Conservation (phyloP, 768 basidiomycete species). For the Termitomyces sp. region DNA sequence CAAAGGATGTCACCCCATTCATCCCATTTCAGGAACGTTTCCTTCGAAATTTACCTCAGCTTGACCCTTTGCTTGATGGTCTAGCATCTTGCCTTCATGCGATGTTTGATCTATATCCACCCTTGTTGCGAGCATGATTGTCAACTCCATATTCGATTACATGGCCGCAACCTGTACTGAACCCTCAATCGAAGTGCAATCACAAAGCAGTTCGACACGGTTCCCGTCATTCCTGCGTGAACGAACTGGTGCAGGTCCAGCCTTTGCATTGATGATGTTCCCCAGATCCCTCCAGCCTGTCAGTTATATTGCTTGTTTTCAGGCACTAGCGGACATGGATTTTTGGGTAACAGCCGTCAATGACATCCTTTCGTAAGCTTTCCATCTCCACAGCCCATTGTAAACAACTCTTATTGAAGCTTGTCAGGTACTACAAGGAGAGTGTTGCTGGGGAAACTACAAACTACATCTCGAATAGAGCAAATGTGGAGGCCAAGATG, state of each 20-base stretch:
- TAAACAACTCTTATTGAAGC: neutral
- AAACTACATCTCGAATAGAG: slow-evolving; percentile 11
- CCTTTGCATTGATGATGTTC: slow-evolving; percentile 9
- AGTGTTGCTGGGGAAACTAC: neutral
- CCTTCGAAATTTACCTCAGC: slow-evolving; percentile 8
- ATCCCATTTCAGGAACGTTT: slow-evolving; percentile 12
- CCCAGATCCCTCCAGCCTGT: slow-evolving; percentile 4
- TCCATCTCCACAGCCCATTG: too few species aligned
- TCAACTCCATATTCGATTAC: slow-evolving; percentile 12
- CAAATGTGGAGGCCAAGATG: slow-evolving; percentile 1
- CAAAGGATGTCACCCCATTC: neutral
- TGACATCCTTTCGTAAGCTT: slow-evolving; percentile 15
- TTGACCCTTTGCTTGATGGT: neutral
- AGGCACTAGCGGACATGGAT: neutral
- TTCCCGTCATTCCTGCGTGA: slow-evolving; percentile 9
- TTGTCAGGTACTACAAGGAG: slow-evolving; percentile 4
- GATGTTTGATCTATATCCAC: slow-evolving; percentile 12
- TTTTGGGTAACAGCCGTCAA: slow-evolving; percentile 4
- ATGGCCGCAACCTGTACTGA: slow-evolving; percentile 12
- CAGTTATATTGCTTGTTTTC: slow-evolving; percentile 3
- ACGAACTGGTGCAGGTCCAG: slow-evolving; percentile 8
- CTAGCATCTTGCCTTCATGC: neutral
- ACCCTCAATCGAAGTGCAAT: slow-evolving; percentile 3
- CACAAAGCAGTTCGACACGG: neutral
- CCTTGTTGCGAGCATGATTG: slow-evolving; percentile 10